Evolutionary conservation across 345 rosid species (phyloP), one percentile per base, ranked within the genome.

Genomic region (Rhodomyrtus tomentosa): DNA sequence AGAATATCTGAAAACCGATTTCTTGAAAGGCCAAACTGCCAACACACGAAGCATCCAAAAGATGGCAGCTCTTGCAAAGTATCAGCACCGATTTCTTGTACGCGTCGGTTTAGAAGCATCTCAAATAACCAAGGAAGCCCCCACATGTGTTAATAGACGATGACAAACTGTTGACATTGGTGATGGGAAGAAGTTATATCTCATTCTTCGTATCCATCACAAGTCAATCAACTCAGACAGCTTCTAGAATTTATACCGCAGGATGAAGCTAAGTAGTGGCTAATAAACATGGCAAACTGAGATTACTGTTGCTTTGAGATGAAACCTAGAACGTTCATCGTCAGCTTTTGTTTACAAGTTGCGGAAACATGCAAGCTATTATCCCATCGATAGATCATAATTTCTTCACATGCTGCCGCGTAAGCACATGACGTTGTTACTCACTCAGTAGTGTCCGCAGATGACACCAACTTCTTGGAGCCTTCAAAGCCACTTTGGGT

Each of bases 361-460:
- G 50, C 42, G 82, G 73, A 58, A 84, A 80, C 38, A 86, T 55
- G 82, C 36, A 83, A 62, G 84, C 83, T 91, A 85, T 87, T 91
- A 88, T 93, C 90, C 89, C 92, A 89, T 81, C 86, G 90, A 89
- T 89, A 92, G 84, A 88, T 91, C 1, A 92, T 87, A 83, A 90
- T 88, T 59, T 93, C 98, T 87, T 93, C 97, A 86, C 96, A 94
- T 85, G 98, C n/a, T n/a, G n/a, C n/a, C n/a, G n/a, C n/a, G n/a
- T n/a, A n/a, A n/a, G n/a, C n/a, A n/a, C n/a, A n/a, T n/a, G n/a
- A n/a, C n/a, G n/a, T n/a, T n/a, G n/a, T n/a, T n/a, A n/a, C n/a
- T n/a, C n/a, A n/a, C n/a, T n/a, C n/a, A 84, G 85, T 91, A 53
- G 87, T 87, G 79, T 89, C 92, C 52, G 93, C 74, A 85, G 86